phyloP scores from a whole-genome alignment of 164 flowering plant genomes.

The Vitis rupestris region DNA sequence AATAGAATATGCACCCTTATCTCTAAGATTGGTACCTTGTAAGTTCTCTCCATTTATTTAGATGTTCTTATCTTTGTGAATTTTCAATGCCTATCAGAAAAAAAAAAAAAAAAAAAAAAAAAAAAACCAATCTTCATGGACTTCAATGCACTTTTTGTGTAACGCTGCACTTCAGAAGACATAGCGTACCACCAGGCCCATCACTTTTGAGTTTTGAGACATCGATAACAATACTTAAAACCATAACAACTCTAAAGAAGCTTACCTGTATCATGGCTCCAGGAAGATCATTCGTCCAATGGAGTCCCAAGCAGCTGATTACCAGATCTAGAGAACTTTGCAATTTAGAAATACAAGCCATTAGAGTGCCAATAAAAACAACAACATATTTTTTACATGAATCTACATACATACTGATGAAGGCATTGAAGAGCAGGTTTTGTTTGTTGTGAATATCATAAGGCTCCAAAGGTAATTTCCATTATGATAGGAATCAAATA shows the following conservation, averaged over 20 bases:
- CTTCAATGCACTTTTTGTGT: not conserved
- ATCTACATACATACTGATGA: no score
- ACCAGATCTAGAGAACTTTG: slow-evolving; percentile 82
- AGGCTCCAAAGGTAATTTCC: no score
- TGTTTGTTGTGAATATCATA: no score
- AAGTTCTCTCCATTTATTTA: not conserved
- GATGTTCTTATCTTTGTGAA: not conserved
- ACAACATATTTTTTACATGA: no score
- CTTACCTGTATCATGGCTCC: slow-evolving; percentile 96
- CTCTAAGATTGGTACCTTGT: not conserved
- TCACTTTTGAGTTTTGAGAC: no score
- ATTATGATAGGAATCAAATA: no score
- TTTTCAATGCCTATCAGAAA: no score
- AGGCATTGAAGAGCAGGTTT: no score
- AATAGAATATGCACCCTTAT: no score
- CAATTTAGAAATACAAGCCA: slow-evolving; percentile 7
- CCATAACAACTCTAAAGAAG: not conserved
- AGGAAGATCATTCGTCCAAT: slow-evolving; percentile 99
- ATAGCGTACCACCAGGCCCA: not conserved
- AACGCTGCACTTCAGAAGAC: not conserved
- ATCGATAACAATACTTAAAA: not conserved
- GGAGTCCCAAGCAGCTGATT: slow-evolving; percentile 93
- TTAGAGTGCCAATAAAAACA: not conserved
- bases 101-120: no score
- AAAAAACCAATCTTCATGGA: not conserved